Percentiles rank a stretch among this genome's conserved stretches.
Evolutionary conservation across 2,329 filamentous ascomycete genomes (phyloP).

Genomic region (Gnomoniopsis smithogilvyi): DNA sequence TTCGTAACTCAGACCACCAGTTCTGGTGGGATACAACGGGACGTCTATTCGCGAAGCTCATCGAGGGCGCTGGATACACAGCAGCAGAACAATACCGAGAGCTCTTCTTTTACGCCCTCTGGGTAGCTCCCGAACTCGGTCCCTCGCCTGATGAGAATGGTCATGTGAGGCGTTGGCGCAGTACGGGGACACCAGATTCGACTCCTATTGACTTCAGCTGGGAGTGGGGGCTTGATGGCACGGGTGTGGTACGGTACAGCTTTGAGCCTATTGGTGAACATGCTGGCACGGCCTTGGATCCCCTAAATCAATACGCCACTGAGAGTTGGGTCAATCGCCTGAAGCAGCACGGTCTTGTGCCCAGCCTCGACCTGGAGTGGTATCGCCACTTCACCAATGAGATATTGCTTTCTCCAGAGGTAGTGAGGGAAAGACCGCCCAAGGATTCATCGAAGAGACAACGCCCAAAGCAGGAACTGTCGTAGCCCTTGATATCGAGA

Average conservation of each 20-base stretch:
- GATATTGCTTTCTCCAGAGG: conserved; percentile 15
- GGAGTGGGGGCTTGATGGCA: conserved; percentile 22
- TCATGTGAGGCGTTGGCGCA: conserved; percentile 18
- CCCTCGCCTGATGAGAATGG: conserved; percentile 19
- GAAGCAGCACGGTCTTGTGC: conserved; percentile 20
- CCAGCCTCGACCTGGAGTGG: conserved; percentile 23
- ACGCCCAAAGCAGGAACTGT: conserved; percentile 23
- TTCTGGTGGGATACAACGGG: conserved; percentile 26
- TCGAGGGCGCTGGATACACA: conserved; percentile 24
- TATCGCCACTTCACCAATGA: conserved; percentile 21
- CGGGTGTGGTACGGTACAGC: conserved; percentile 21
- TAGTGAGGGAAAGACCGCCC: conserved; percentile 13
- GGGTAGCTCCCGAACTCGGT: conserved; percentile 22
- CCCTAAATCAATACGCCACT: conserved; percentile 20
- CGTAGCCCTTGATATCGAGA: conserved; percentile 24
- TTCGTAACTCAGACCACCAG: conserved; percentile 22
- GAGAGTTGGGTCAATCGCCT: conserved; percentile 20
- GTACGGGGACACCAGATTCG: conserved; percentile 22
- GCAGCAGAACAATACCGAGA: conserved; percentile 23
- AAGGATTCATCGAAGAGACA: conserved; percentile 21
- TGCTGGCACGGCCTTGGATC: conserved; percentile 21
- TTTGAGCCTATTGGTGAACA: conserved; percentile 24
- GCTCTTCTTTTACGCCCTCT: conserved; percentile 24
- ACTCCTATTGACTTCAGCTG: conserved; percentile 25
- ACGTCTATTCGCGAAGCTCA: conserved; percentile 22